Evolutionary conservation across 2,329 filamentous ascomycete genomes (phyloP).

Genomic region (Talaromyces pinophilus): DNA sequence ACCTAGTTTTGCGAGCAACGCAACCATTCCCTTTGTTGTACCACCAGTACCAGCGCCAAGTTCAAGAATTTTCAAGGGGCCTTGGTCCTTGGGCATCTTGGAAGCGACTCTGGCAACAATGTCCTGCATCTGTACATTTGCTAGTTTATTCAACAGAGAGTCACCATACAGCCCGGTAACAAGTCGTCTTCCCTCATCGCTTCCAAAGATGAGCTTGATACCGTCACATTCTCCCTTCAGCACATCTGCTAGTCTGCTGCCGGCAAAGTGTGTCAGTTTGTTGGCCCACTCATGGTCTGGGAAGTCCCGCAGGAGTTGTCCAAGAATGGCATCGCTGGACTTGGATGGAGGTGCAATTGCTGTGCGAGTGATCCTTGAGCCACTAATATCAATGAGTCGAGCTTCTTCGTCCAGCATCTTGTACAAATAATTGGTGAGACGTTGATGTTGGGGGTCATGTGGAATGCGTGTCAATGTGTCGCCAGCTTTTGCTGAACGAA

Average conservation of each 20-base stretch:
- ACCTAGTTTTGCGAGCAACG: conserved; percentile 30
- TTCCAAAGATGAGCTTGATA: conserved; percentile 44
- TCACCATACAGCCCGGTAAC: conserved; percentile 43
- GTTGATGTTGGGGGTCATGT: conserved; percentile 29
- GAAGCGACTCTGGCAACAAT: conserved; percentile 12
- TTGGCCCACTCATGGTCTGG: conserved; percentile 38
- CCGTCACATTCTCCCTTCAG: conserved; percentile 42
- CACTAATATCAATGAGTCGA: conserved; percentile 33
- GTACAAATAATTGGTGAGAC: conserved; percentile 35
- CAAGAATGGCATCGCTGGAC: conserved; percentile 27
- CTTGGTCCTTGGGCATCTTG: conserved; percentile 10
- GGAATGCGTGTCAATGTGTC: conserved; percentile 27
- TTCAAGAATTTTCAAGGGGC: conserved; percentile 45
- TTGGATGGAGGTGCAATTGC: conserved; percentile 27
- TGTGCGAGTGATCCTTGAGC: conserved; percentile 32
- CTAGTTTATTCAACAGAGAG: conserved; percentile 27
- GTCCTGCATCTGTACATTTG: conserved; percentile 32
- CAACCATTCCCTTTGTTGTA: conserved; percentile 42
- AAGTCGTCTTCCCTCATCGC: conserved; percentile 28
- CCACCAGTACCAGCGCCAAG: conserved; percentile 50
- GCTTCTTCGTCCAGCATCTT: conserved; percentile 34
- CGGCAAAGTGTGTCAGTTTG: conserved; percentile 38
- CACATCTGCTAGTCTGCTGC: conserved; percentile 40
- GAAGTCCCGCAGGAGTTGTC: conserved; percentile 31
- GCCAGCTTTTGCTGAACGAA: conserved; percentile 28